phyloP scores from a whole-genome alignment of 768 basidiomycete genomes.

The Galerina marginata region DNA sequence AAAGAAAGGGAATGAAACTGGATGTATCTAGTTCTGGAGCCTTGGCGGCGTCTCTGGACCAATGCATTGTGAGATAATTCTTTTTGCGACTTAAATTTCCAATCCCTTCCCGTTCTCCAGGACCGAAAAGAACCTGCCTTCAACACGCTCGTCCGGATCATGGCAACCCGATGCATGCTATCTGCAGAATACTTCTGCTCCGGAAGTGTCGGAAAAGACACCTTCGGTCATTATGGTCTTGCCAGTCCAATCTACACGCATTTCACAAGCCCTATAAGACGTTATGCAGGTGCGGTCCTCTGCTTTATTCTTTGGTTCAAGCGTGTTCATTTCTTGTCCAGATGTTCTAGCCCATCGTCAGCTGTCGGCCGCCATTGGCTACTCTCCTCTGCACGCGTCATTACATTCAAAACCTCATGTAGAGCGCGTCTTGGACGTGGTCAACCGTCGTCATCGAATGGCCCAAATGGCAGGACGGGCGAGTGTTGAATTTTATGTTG shows the following conservation, averaged over 20 bases:
- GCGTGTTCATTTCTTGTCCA: conserved; percentile 28
- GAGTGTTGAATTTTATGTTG: conserved; percentile 97
- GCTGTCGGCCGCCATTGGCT: conserved; percentile 87
- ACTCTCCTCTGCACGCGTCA: conserved; percentile 81
- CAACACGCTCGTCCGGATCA: conserved; percentile 97
- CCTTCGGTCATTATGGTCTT: conserved; percentile 97
- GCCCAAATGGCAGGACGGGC: conserved; percentile 98
- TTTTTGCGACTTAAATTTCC: not conserved
- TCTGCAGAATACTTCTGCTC: conserved; percentile 98
- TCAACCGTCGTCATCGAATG: conserved; percentile 92
- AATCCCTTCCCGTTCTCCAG: conserved; percentile 40
- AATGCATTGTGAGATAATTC: conserved; percentile 69
- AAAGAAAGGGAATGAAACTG: conserved; percentile 80
- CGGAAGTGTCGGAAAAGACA: conserved; percentile 89
- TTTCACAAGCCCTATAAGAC: conserved; percentile 96
- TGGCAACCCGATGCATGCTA: conserved; percentile 99
- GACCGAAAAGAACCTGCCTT: conserved; percentile 87
- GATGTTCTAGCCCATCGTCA: conserved; percentile 96
- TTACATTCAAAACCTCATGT: conserved; percentile 90
- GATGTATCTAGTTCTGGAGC: conserved; percentile 93
- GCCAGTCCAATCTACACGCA: conserved; percentile 98
- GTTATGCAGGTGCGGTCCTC: conserved; percentile 81
- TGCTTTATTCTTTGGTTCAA: not conserved
- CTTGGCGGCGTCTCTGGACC: conserved; percentile 86
- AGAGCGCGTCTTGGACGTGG: conserved; percentile 82